Percentiles rank a stretch among this genome's conserved stretches.
Evolutionary conservation across 1,284 basidiomycete species (phyloP).

Genomic region (Pseudozyma sp.): DNA sequence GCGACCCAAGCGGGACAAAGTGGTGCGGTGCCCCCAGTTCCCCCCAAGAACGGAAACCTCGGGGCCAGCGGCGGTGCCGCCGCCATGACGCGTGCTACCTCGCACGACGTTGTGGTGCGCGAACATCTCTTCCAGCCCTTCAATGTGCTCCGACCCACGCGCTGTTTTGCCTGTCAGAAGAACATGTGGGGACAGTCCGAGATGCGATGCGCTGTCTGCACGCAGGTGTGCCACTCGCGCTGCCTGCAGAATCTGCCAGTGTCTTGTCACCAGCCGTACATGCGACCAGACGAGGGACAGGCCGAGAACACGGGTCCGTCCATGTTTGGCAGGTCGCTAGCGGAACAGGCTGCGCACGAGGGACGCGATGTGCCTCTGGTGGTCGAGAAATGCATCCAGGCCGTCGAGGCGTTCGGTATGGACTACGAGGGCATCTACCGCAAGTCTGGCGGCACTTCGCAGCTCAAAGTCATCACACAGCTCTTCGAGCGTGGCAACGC

Average conservation of each 20-base stretch:
- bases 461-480: constrained; percentile 91
- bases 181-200: constrained; percentile 97
- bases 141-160: constrained; percentile 85
- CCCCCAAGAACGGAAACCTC: constrained; percentile 26
- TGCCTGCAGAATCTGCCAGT: constrained; percentile 59
- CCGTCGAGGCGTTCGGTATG: constrained; percentile 71
- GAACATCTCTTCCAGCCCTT: constrained; percentile 89
- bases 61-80: constrained; percentile 4
- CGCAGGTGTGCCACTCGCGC: constrained; percentile 57
- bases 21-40: constrained; percentile 37
- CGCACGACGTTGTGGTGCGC: constrained; percentile 54
- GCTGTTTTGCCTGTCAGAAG: constrained; percentile 94
- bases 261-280: constrained; percentile 59
- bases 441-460: constrained; percentile 91
- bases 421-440: constrained; percentile 96
- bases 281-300: constrained; percentile 49
- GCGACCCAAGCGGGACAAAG: constrained; percentile 4
- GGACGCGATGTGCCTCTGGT: constrained; percentile 82
- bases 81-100: constrained; percentile 38
- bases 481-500: constrained; percentile 92
- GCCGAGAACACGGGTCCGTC: constrained; percentile 72
- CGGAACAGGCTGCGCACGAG: constrained; percentile 84
- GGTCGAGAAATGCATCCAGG: constrained; percentile 82
- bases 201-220: constrained; percentile 78
- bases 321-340: constrained; percentile 88